phyloP scores from a whole-genome alignment of 129 eudicot species.

The Pseudognaphalium luteoalbum region DNA sequence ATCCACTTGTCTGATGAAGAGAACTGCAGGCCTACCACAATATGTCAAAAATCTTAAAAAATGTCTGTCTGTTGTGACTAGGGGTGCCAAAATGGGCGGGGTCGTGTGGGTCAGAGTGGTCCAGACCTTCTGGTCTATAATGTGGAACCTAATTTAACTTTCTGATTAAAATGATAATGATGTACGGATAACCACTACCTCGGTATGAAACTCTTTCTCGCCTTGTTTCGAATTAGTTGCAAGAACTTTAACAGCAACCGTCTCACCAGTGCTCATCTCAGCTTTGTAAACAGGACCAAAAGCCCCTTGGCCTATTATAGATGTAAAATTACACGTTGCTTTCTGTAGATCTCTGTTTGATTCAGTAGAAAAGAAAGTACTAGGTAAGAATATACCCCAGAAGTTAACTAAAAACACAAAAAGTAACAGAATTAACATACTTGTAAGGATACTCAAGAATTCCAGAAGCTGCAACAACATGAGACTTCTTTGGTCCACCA shows the following conservation, averaged over 20 bases:
- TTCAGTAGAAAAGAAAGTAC: not conserved
- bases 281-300: slow-evolving; percentile 94
- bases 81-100: not conserved
- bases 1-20: slow-evolving; percentile 23
- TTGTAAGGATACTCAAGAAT: slow-evolving; percentile 85
- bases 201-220: slow-evolving; percentile 86
- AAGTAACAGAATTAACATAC: slow-evolving; percentile 35
- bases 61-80: not conserved
- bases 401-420: not conserved
- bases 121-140: not conserved
- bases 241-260: slow-evolving; percentile 89
- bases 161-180: not conserved
- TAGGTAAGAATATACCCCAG: not conserved
- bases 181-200: slow-evolving; percentile 45
- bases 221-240: slow-evolving; percentile 97
- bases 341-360: slow-evolving; percentile 77
- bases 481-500: slow-evolving; percentile 60
- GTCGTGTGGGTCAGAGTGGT: not conserved
- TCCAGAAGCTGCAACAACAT: slow-evolving; percentile 85
- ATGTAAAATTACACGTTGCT: slow-evolving; percentile 81
- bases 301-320: slow-evolving; percentile 93
- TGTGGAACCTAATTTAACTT: not conserved
- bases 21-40: slow-evolving; percentile 22
- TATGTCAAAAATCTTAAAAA: not conserved
- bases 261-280: slow-evolving; percentile 87